Evolutionary conservation across 2,329 filamentous ascomycete genomes (phyloP), one percentile per base, ranked within the genome.

Genomic region (Fusarium gaditjirri): DNA sequence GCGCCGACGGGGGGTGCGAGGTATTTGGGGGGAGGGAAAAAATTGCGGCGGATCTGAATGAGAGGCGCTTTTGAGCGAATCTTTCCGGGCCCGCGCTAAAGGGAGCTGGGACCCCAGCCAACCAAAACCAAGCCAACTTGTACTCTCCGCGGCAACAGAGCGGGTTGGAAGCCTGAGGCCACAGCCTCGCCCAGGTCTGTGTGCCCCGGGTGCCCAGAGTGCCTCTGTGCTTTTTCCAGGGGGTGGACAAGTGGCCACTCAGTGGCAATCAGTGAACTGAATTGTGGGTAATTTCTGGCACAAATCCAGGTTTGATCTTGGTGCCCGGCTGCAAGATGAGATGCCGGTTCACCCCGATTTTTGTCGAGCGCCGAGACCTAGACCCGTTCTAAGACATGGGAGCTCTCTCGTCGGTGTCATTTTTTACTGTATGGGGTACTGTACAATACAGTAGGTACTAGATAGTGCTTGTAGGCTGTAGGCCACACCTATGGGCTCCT

Each of bases 41-140:
- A 86, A 86, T 86, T 83, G 80, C 82, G 80, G 82, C 84, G 83
- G 84, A 83, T 81, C 79, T 76, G 75, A 74, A 81, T 78, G 75
- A 80, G 81, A 81, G 81, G 81, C 82, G 81, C 80, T 86, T 86
- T 86, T 86, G 78, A 83, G 85, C 86, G 85, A 87, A 82, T 87
- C 84, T 86, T 87, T 81, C 86, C 85, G 86, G 65, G 79, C 80
- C 78, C 78, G 76, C 78, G 74, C 78, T 79, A 79, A 75, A 75
- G 74, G 76, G 74, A 82, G 72, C 70, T 76, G 74, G 76, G 76
- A 70, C 74, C 73, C 71, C 71, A 68, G 71, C 71, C 71, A 74
- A 73, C 71, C 71, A 74, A 54, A 65, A 47, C 59, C 47, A 61
- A 59, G 57, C 61, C 63, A 71, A 66, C 62, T 57, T 63, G 68